Base-by-base conservation (phyloP, 2,329 filamentous ascomycete genomes). In the Colletotrichum chrysophilum region DNA sequence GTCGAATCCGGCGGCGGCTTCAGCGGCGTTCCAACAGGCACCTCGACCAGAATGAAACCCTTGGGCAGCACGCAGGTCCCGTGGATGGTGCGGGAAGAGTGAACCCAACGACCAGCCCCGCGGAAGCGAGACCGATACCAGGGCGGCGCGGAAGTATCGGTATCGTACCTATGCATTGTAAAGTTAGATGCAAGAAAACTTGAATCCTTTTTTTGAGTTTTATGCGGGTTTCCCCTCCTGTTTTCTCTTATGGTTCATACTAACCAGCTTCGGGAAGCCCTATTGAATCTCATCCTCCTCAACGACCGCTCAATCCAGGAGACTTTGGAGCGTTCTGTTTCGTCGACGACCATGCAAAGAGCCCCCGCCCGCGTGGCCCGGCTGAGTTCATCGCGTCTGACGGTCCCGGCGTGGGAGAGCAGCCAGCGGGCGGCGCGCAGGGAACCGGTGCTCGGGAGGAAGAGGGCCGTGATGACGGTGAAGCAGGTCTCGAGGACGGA, bases 301-400 rank as follows among this genome's bases (percentile, higher is more conserved):
- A 75, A 14, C 12, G 70, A 69, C 24, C 38, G 30, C 36, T 75
- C 70, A 7, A 75, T 73, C 74, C 70, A 75, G 12, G 70, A 75
- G 26, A 75, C 64, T 26, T 75, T 69, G 38, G 58, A 69, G 12
- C 74, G 65, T 14, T 75, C 58, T 4, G 74, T 68, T 28, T 75
- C 70, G 64, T 65, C 70, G 32, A 78, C 76, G 13, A 80, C 76
- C 74, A 79, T 78, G 56, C 79, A 80, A 12, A 81, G 69, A 5
- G 79, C 79, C 0, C 78, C 79, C 28, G 79, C 79, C 61, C 62
- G 70, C 7, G 66, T 69, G 60, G 79, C 79, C 7, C 73, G 72
- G 13, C 43, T 34, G 58, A 76, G 68, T 48, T 77, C 72, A 32
- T 77, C 68, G 32, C 64, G 66, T 34, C 67, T 65, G 48, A 77